Evolutionary conservation across 805 yeast genomes (phyloP), one percentile per base, ranked within the genome.

Genomic region (Millerozyma acaciae): DNA sequence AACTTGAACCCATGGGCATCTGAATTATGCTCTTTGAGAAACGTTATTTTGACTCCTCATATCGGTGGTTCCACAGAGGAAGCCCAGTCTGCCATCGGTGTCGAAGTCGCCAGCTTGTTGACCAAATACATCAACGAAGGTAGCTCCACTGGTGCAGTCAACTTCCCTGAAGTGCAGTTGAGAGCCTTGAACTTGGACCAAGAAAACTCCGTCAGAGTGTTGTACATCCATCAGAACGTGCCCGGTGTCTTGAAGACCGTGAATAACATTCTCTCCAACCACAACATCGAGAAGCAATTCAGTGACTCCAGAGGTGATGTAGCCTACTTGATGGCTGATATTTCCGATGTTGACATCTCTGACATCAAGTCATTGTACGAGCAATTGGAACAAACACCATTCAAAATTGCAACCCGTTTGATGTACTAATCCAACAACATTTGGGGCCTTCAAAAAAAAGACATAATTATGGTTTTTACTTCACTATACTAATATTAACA

Each of bases 1-100:
- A 73, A 74, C 26, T 73, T 93, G 57, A 90, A 90, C 66, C 48
- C 68, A 26, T 93, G 96, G 89, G 75, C 84, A 42, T 70, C 85
- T 21, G 96, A 89, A 57, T 75, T 93, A 50, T 74, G 79, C 48
- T 68, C 84, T 8, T 74, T 88, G 58, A 79, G 89, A 67, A 93
- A 93, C 65, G 78, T 90, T 42, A 88, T 93, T 45, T 74, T 93
- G 53, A 82, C 97, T 35, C 98, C 98, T 21, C 98, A 93, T 59
- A 93, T 93, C 50, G 98, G 98, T 67, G 98, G 98, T 47, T 88
- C 97, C 32, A 93, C 98, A 30, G 97, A 90, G 65, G 98, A 93
- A 72, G 98, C 98, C 23, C 98, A 93, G 74, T 75, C 85, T 36
- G 95, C 97, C 25, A 93, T 93, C 55, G 98, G 98, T 68, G 71